Evolutionary conservation across 2,329 filamentous ascomycete genomes (phyloP).

Genomic region (Exophiala aquamarina): DNA sequence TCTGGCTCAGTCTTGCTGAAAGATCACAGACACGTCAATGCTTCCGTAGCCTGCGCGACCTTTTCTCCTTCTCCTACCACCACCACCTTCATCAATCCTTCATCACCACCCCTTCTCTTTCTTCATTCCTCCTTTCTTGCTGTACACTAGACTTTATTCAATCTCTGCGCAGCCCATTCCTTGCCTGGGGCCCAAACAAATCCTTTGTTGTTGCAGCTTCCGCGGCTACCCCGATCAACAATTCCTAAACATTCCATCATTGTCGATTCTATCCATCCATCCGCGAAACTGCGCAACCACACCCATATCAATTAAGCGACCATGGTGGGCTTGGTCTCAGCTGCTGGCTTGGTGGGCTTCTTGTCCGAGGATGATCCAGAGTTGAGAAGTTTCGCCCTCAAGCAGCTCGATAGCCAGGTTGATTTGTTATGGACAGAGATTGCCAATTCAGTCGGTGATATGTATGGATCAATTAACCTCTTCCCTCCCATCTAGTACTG

Average conservation of each 20-base stretch:
- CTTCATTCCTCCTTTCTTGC: conserved; percentile 10
- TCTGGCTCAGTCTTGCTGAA: not conserved
- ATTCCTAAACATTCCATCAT: conserved; percentile 2
- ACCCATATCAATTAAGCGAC: conserved; percentile 1
- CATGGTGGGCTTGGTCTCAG: conserved; percentile 94
- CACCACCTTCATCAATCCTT: conserved; percentile 6
- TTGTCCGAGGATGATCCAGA: conserved; percentile 91
- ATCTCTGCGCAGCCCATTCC: conserved; percentile 4
- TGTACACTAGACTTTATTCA: conserved; percentile 26
- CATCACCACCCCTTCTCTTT: conserved; percentile 7
- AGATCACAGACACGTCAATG: not conserved
- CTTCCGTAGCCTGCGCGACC: conserved; percentile 13
- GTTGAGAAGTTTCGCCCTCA: conserved; percentile 90
- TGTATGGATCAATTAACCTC: conserved; percentile 59
- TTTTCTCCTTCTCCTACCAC: conserved; percentile 10
- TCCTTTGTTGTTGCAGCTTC: conserved; percentile 8
- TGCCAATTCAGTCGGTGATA: conserved; percentile 85
- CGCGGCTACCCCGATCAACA: conserved; percentile 17
- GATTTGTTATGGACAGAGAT: conserved; percentile 98
- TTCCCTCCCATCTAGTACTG: conserved; percentile 21
- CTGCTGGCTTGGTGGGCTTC: conserved; percentile 91
- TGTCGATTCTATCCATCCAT: not conserved
- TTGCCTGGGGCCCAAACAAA: conserved; percentile 2
- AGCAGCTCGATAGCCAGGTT: conserved; percentile 94
- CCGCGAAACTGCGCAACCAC: conserved; percentile 5